phyloP scores from a whole-genome alignment of 148 eudicot genomes.

The Chenopodium formosanum region DNA sequence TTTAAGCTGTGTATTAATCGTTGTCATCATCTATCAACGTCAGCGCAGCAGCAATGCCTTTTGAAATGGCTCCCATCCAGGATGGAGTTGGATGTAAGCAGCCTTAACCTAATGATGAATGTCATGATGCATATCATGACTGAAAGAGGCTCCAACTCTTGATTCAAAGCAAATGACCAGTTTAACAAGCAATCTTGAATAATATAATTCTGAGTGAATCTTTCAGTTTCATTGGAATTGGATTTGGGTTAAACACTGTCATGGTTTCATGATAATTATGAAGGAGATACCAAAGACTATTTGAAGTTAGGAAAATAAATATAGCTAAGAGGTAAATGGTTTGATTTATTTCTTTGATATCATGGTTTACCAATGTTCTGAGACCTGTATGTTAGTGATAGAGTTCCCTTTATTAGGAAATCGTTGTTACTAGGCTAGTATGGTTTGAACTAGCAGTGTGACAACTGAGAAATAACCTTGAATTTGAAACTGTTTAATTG shows the following conservation, averaged over 20 bases:
- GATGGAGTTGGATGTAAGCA: background rate
- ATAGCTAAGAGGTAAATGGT: slow-evolving; percentile 3
- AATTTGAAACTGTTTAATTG: background rate
- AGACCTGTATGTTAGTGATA: background rate
- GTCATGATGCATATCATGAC: background rate
- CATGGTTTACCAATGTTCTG: background rate
- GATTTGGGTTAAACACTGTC: background rate
- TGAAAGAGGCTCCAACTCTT: background rate
- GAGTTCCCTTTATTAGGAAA: background rate
- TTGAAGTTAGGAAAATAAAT: background rate
- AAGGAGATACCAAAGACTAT: background rate
- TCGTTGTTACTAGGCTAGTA: background rate
- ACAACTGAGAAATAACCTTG: background rate
- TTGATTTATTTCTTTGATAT: background rate
- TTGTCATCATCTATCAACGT: background rate
- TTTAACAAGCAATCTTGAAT: background rate
- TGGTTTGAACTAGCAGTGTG: background rate
- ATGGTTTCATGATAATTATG: no score
- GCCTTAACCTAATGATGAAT: background rate
- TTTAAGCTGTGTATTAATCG: background rate
- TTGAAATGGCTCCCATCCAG: background rate
- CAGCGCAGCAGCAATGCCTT: background rate
- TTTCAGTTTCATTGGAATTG: background rate
- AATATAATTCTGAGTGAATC: background rate
- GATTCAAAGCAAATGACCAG: background rate